Evolutionary conservation across 345 rosid species (phyloP).

Genomic region (Combretum micranthum): DNA sequence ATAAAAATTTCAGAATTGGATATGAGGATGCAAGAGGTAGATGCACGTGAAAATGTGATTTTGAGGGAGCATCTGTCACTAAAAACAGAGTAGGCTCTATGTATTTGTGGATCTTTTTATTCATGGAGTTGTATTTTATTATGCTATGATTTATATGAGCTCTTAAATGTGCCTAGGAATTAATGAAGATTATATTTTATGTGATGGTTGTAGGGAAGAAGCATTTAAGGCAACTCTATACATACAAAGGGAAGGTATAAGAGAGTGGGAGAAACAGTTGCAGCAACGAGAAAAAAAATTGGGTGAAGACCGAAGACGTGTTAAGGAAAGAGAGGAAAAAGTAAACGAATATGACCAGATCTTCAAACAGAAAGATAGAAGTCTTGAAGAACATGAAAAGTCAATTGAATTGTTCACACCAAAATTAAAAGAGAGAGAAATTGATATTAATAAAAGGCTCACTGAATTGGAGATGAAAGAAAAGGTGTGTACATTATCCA

Average conservation of each 20-base stretch:
- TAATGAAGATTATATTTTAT: neutral
- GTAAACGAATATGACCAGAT: slow-evolving; percentile 37
- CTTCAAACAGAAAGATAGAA: slow-evolving; percentile 44
- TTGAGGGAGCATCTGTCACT: slow-evolving; percentile 62
- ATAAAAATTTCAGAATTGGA: slow-evolving; percentile 61
- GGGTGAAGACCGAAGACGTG: slow-evolving; percentile 39
- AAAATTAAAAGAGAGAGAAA: slow-evolving; percentile 53
- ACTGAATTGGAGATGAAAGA: slow-evolving; percentile 52
- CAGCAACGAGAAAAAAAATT: slow-evolving; percentile 40
- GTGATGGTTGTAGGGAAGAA: slow-evolving; percentile 50
- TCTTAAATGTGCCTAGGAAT: neutral
- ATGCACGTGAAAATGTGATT: slow-evolving; percentile 51
- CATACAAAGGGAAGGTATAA: slow-evolving; percentile 66
- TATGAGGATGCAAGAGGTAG: slow-evolving; percentile 60
- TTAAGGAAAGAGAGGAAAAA: slow-evolving; percentile 51
- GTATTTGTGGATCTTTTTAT: neutral
- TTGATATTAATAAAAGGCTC: slow-evolving; percentile 31
- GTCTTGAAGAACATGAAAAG: slow-evolving; percentile 46
- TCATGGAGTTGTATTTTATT: neutral
- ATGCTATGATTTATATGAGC: neutral
- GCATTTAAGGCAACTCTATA: slow-evolving; percentile 59
- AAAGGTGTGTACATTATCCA: slow-evolving; percentile 35
- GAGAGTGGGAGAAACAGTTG: slow-evolving; percentile 68
- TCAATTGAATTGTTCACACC: slow-evolving; percentile 37
- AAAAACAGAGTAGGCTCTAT: slow-evolving; percentile 47